Percentiles rank a stretch among this genome's conserved stretches.
Evolutionary conservation across 768 basidiomycete species (phyloP).

Genomic region (Rhizopogon sp.): DNA sequence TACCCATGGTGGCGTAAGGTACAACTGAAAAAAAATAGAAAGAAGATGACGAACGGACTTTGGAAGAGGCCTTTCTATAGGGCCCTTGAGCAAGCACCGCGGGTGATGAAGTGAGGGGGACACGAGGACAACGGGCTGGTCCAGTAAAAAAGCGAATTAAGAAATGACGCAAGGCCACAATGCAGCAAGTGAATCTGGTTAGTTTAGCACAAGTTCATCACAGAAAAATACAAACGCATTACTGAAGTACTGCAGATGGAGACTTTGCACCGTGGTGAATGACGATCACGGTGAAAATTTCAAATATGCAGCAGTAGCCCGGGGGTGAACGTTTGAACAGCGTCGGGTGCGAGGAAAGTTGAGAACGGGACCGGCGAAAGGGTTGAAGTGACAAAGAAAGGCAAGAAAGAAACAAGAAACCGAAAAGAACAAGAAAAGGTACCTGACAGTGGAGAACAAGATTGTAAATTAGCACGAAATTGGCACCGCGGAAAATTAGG

Average conservation of each 20-base stretch:
- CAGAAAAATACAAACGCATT: constrained; percentile 11
- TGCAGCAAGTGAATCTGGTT: constrained; percentile 6
- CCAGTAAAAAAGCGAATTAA: constrained; percentile 14
- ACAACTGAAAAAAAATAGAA: constrained; percentile 3
- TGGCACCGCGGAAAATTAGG: constrained; percentile 10
- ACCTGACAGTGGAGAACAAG: background rate
- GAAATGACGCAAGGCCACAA: constrained; percentile 19
- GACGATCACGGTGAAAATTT: constrained; percentile 4
- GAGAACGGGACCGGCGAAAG: background rate
- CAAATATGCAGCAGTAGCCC: background rate
- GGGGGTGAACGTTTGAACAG: background rate
- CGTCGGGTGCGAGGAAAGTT: no score
- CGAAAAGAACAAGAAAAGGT: background rate
- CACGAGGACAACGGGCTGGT: constrained; percentile 25
- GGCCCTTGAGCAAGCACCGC: constrained; percentile 17
- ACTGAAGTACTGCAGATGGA: constrained; percentile 6
- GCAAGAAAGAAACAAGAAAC: background rate
- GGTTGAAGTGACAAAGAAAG: background rate
- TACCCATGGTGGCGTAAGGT: constrained; percentile 21
- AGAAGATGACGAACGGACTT: constrained; percentile 17
- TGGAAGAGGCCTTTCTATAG: constrained; percentile 15
- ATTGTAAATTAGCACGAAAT: constrained; percentile 8
- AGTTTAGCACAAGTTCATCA: constrained; percentile 15
- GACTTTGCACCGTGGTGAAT: constrained; percentile 1
- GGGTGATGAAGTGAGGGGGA: constrained; percentile 20